Evolutionary conservation across 768 basidiomycete genomes (phyloP).

Genomic region (Tulasnella sp.): DNA sequence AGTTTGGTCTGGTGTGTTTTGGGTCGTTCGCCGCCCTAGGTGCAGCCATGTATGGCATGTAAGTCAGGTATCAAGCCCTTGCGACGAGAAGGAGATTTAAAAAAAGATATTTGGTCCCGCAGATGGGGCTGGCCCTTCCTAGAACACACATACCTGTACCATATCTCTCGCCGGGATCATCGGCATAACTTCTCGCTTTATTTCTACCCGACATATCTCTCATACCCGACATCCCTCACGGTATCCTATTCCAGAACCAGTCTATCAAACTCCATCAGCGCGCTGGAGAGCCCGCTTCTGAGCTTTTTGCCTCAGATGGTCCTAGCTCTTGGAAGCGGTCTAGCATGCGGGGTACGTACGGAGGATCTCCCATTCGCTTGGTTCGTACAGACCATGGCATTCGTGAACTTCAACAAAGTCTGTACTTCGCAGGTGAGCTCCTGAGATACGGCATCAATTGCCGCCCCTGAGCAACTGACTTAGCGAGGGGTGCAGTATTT

Average conservation of each 20-base stretch:
- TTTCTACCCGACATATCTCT: constrained; percentile 90
- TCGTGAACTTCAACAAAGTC: constrained; percentile 97
- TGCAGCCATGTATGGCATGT: constrained; percentile 62
- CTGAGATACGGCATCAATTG: background rate
- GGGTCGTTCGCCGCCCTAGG: constrained; percentile 56
- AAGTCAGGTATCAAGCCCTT: constrained; percentile 27
- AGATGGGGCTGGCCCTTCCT: constrained; percentile 96
- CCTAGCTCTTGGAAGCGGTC: constrained; percentile 57
- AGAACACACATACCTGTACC: constrained; percentile 87
- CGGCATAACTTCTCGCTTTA: constrained; percentile 98
- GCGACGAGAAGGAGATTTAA: background rate
- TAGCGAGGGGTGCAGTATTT: constrained; percentile 62
- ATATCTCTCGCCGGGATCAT: constrained; percentile 82
- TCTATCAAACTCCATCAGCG: constrained; percentile 24
- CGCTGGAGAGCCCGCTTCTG: constrained; percentile 55
- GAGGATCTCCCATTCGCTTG: constrained; percentile 66
- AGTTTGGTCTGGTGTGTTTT: constrained; percentile 61
- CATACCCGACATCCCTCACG: constrained; percentile 41
- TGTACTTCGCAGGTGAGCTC: constrained; percentile 83
- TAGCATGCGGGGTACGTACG: constrained; percentile 50
- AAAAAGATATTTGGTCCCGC: constrained; percentile 10
- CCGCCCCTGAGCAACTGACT: background rate
- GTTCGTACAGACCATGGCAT: constrained; percentile 83
- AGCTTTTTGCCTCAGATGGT: constrained; percentile 76
- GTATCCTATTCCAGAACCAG: background rate